Evolutionary conservation across 148 eudicot species (phyloP), one percentile per base, ranked within the genome.

Genomic region (Drosera capensis): DNA sequence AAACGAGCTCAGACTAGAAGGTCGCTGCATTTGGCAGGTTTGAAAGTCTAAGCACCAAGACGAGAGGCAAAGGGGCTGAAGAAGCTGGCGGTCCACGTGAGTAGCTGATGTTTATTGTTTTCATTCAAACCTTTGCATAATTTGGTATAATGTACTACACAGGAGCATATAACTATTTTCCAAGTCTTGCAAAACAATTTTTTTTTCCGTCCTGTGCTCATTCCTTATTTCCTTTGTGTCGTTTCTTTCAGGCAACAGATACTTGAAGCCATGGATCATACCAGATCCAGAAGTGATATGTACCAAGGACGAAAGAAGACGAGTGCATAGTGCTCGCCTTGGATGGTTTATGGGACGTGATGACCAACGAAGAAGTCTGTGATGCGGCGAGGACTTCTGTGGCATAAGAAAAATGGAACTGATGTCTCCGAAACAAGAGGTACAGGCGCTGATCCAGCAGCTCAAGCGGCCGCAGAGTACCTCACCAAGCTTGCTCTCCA

Each of bases 301-400:
- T 71, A 26, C 65, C 68, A 14, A 45, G 77, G 46, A 60, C 55
- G 11, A 68, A 64, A 52, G 77, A 71, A 16, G 81, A 75, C 8
- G 74, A 71, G 9, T 75, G 77, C 56, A 66, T 75, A 7, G 68
- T 75, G 23, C 63, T 75, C 0, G 81, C 77, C 6, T 67, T 74
- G 7, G 77, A 75, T n/a, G 81, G 81, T 7, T 56, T 75, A 50
- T 75, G 81, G 81, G 81, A 75, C 31, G 81, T 75, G 20, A 24
- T 75, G 58, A 54, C 71, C 14, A 71, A 75, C 17, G 69, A 75
- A 22, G 81, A 71, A 51, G 81, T 48, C 8, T 75, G 81, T 35
- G 74, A 68, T 17, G 63, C 57, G 2, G 77, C 77, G 1, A 46
- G 81, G 18, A 75, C 71, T 71, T 43, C 54, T 68, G 0, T 75